Base-by-base conservation (phyloP, 2,329 filamentous ascomycete species). In the Penicillium rolfsii region DNA sequence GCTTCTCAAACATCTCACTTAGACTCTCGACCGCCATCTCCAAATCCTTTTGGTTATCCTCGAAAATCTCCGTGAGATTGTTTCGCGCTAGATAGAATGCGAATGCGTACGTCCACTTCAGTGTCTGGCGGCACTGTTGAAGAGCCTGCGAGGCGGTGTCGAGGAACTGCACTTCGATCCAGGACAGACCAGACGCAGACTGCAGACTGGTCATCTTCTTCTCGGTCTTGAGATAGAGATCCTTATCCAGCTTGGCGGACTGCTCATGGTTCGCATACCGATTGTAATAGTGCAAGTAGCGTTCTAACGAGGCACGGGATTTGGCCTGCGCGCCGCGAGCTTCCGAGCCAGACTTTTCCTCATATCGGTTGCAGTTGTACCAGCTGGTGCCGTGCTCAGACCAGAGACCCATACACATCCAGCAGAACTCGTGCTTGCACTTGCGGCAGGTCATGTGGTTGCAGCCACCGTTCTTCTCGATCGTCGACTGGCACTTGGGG, bases 391-490 rank as follows among this genome's bases (percentile, higher is more conserved):
- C 95, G 75, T 99, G 95, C 78, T 99, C 95, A 0, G 93, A 96
- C 95, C 95, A 99, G 0, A 97, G 82, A 0, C 95, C 95, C 95
- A 99, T 99, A 73, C 95, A 99, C 91, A 99, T 98, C 95, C 95
- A 99, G 80, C 95, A 99, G 73, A 99, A 97, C 73, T 97, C 93
- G 73, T 97, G 89, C 72, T 93, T 92, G 81, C 93, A 97, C 77
- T 97, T 97, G 59, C 93, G 84, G 75, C 93, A 97, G 0, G 93
- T 97, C 93, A 97, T 97, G 77, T 97, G 93, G 80, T 97, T 97
- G 81, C 93, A 97, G 3, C 93, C 93, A 55, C 93, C 93, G 67
- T 99, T 99, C 85, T 99, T 99, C 79, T 99, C 95, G 48, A 99
- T 99, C 0, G 95, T 99, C 2, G 94, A 98, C 69, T 91, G 88